Base-by-base conservation (phyloP, 345 rosid species). In the Hypericum perforatum region DNA sequence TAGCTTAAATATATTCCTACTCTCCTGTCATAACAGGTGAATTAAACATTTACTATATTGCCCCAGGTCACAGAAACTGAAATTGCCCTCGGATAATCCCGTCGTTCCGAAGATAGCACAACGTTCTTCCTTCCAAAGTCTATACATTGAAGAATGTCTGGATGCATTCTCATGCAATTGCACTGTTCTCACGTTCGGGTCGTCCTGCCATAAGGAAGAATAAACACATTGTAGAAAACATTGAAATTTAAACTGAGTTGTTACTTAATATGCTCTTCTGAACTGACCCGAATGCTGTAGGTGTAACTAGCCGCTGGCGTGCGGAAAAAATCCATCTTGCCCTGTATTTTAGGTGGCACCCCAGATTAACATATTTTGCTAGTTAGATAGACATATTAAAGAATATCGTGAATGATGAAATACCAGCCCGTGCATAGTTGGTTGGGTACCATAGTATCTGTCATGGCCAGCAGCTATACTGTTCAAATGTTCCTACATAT, bases 281-380 rank as follows among this genome's bases (percentile, higher is more conserved):
- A 66, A 76, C 66, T 74, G 47, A 87, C 94, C 76, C 85, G 76
- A 49, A 87, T 82, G 55, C 81, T 73, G 13, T 71, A 79, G 9
- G 76, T 8, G 44, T 60, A 87, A 47, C 65, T 61, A 39, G 79
- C 38, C 16, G 82, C 77, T 39, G 79, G 32, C 32, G 32, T 29
- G 43, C 89, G 69, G 71, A 84, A 84, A 77, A 84, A 84, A 68
- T 87, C 94, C 63, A 84, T 77, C 63, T 79, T 82, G 9, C 77
- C 81, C 83, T 81, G 81, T 72, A 62, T 54, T 45, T 54, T 9
- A 45, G 63, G 43, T 45, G 9, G 37, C 16, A 11, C 2, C 9
- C 13, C 11, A 32, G 39, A 44, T 15, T 41, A 37, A 38, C 38
- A 44, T 47, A 49, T 51, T 15, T 55, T 58, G 1, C 29, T 11